These are phyloP conservation scores for Austroboletus niveus DNA, from an alignment of 1,284 basidiomycete genomes.

Conservation along the genomic window DNA sequence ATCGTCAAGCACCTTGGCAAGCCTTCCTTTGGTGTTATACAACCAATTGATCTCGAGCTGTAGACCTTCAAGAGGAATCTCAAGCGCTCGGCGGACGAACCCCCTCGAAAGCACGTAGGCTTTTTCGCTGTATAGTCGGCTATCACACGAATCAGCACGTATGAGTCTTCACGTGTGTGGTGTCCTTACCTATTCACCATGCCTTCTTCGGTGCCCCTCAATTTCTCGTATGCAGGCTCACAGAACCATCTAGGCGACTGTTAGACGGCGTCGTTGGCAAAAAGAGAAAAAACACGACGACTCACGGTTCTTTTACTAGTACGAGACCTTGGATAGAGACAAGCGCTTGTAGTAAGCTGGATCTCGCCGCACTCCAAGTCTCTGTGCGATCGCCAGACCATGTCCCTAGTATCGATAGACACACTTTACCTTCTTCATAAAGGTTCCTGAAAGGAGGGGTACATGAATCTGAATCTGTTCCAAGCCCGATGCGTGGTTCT, in stretches of 20 bases:
- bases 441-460: conserved; percentile 57
- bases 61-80: conserved; percentile 70
- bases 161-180: not conserved
- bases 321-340: conserved; percentile 94
- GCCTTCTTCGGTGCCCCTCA: conserved; percentile 86
- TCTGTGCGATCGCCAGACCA: conserved; percentile 90
- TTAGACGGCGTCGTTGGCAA: conserved; percentile 3
- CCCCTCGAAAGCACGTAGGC: conserved; percentile 88
- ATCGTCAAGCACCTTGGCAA: conserved; percentile 68
- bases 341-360: conserved; percentile 87
- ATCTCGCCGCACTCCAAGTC: conserved; percentile 78
- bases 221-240: conserved; percentile 88
- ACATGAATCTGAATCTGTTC: not conserved
- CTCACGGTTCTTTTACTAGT: conserved; percentile 87
- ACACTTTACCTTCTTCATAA: conserved; percentile 96
- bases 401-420: conserved; percentile 87
- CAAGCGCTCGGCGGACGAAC: conserved; percentile 84
- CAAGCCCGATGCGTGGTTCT: not conserved
- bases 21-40: conserved; percentile 65
- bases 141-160: conserved; percentile 27
- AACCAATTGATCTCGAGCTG: conserved; percentile 74
- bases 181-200: conserved; percentile 68
- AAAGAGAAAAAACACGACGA: conserved; percentile 3
- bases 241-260: conserved; percentile 71
- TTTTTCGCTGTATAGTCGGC: conserved; percentile 87